A percentile compares a stretch with the other conserved stretches of the same genome.
Conservation (phyloP, 805 yeast species). For the Saccharomycopsis sp. region DNA sequence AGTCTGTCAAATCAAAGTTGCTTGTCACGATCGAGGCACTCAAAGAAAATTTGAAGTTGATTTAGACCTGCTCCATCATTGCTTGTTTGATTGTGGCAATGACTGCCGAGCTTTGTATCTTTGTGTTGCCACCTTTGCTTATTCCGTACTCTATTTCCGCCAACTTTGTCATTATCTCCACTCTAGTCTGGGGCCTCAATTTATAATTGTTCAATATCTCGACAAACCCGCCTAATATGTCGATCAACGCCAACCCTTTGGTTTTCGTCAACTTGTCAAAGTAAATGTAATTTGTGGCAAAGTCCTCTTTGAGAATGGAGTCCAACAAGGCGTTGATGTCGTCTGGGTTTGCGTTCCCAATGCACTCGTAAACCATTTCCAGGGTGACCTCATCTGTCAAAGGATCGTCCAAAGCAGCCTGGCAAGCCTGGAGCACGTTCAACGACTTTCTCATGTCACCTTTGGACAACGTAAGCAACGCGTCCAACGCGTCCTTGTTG, state of each 20-base stretch:
- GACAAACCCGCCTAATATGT: conserved; percentile 67
- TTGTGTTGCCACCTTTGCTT: conserved; percentile 86
- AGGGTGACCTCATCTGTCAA: conserved; percentile 49
- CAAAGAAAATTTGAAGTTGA: conserved; percentile 9
- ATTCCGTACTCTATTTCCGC: conserved; percentile 88
- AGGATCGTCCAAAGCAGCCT: conserved; percentile 54
- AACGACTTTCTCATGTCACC: conserved; percentile 97
- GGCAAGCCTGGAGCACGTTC: conserved; percentile 90
- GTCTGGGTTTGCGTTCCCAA: conserved; percentile 90
- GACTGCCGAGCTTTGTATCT: conserved; percentile 80
- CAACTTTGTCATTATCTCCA: conserved; percentile 56
- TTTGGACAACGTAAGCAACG: conserved; percentile 63
- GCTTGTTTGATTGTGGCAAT: conserved; percentile 77
- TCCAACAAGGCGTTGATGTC: conserved; percentile 71
- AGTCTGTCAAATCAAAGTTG: conserved; percentile 17
- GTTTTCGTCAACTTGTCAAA: conserved; percentile 53
- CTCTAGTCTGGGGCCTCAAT: conserved; percentile 52
- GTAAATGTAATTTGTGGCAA: conserved; percentile 68
- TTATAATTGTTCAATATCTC: conserved; percentile 63
- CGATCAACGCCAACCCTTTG: conserved; percentile 87
- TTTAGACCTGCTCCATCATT: conserved; percentile 31
- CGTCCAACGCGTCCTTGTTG: conserved; percentile 46
- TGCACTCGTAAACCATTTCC: conserved; percentile 82
- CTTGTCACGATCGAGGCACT: conserved; percentile 14
- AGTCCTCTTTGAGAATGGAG: conserved; percentile 76